Base-by-base conservation (phyloP, 73 alveolate species). In the Paramecium sonneborni region DNA sequence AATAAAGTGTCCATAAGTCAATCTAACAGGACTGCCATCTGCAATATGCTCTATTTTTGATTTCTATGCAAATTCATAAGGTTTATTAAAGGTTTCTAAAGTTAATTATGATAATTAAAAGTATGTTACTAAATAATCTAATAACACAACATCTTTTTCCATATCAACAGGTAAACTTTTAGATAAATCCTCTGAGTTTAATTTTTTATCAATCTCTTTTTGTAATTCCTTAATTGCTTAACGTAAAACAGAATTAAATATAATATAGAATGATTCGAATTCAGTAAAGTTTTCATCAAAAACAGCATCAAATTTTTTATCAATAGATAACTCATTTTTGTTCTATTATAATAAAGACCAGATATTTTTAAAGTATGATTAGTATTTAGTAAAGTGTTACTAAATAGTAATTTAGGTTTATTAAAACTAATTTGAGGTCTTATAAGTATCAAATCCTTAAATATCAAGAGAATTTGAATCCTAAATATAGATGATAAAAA, bases 31-130 rank as follows among this genome's bases (percentile, higher is more conserved):
- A 2, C 52, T 88, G 32, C 94, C 94, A 39, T 88, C 94, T 23
- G 94, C 94, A 39, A 88, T 88, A 30, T 88, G 82, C 57, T 88
- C 94, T 12, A 88, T 88, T 88, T 88, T 88, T 37, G 94, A 88
- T 15, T 69, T 41, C 21, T 58, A 46, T 37, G 94, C 94, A 48
- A 88, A 88, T 15, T 39, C 48, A 39, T 69, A 43, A 14, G 69
- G 87, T 24, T 88, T 32, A 28, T 72, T 70, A 18, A 88, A 88
- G 32, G 70, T 70, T 18, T 88, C 94, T 9, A 70, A 82, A 3
- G 74, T 88, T 0, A 88, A 37, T 18, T 68, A 24, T 12, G 91
- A 37, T 24, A 87, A 35, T 70, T 88, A 28, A 32, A 69, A 88
- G 18, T 88, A 88, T 20, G 94, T 88, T 8, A 88, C 74, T 37